Percentiles rank a stretch among this genome's conserved stretches.
These are phyloP conservation scores for Trypanosoma grayi DNA, from an alignment of 208 protist genomes.

Conservation along the genomic window DNA sequence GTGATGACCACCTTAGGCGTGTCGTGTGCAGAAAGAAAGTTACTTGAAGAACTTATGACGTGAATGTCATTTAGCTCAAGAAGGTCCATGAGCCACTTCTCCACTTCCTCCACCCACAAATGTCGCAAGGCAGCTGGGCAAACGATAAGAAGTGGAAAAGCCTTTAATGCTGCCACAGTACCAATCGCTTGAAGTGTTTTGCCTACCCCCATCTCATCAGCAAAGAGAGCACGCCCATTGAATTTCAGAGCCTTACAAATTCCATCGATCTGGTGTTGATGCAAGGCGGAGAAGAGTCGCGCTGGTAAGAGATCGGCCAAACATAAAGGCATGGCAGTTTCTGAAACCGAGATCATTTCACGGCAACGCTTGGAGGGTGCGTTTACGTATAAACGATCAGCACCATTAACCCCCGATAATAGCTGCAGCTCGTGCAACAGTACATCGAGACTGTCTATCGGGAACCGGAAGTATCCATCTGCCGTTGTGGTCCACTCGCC, in stretches of 20 bases:
- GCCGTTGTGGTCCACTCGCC: conserved; percentile 2
- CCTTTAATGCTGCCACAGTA: conserved; percentile 45
- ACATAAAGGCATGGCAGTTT: background rate
- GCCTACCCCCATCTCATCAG: conserved; percentile 87
- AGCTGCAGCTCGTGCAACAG: conserved; percentile 22
- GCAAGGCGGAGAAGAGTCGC: conserved; percentile 30
- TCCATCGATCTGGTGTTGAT: conserved; percentile 63
- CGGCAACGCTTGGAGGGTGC: conserved; percentile 11
- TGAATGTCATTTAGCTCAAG: conserved; percentile 70
- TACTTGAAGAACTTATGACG: conserved; percentile 64
- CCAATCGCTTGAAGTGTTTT: conserved; percentile 78
- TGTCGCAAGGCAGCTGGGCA: conserved; percentile 70
- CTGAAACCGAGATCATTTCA: conserved; percentile 2
- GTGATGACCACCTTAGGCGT: conserved; percentile 67
- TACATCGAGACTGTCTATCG: conserved; percentile 21
- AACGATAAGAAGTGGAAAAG: conserved; percentile 75
- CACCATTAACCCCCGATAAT: background rate
- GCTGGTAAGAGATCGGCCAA: conserved; percentile 20
- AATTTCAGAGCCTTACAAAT: conserved; percentile 49
- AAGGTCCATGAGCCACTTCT: conserved; percentile 69
- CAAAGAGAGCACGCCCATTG: conserved; percentile 51
- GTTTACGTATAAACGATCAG: conserved; percentile 19
- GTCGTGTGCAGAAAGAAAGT: conserved; percentile 29
- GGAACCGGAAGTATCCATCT: conserved; percentile 13
- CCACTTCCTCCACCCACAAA: conserved; percentile 80